Evolutionary conservation across 352 stramenopile genomes (phyloP).

Genomic region (Globisporangium irregulare): DNA sequence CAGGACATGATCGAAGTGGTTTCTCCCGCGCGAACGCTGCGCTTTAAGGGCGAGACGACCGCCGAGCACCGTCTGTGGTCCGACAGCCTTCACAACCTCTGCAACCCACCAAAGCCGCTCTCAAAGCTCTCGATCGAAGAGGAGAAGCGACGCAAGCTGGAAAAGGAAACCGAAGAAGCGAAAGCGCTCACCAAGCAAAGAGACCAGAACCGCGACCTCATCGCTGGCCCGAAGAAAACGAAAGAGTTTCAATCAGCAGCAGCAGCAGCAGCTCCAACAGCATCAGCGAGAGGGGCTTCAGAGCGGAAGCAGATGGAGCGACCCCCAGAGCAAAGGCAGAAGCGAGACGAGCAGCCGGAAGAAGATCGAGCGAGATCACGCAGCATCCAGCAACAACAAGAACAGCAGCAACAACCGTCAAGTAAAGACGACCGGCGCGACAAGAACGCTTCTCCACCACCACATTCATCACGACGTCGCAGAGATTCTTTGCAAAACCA

Average conservation of each 20-base stretch:
- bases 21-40: slow-evolving; percentile 62
- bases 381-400: slow-evolving; percentile 8
- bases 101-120: slow-evolving; percentile 38
- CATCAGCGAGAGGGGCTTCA: slow-evolving; percentile 8
- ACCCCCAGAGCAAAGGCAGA: slow-evolving; percentile 19
- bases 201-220: slow-evolving; percentile 28
- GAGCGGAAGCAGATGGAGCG: slow-evolving; percentile 17
- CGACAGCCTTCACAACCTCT: slow-evolving; percentile 74
- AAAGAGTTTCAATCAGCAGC: slow-evolving; percentile 9
- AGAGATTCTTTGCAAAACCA: slow-evolving; percentile 8
- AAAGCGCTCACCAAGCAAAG: slow-evolving; percentile 12
- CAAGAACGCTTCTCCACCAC: slow-evolving; percentile 7
- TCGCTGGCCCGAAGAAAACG: slow-evolving; percentile 25
- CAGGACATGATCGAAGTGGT: slow-evolving; percentile 86
- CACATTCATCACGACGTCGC: background rate
- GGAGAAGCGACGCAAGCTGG: slow-evolving; percentile 11
- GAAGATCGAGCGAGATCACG: slow-evolving; percentile 12
- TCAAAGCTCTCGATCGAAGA: slow-evolving; percentile 13
- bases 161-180: slow-evolving; percentile 13
- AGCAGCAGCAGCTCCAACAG: slow-evolving; percentile 1
- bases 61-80: slow-evolving; percentile 79
- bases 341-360: slow-evolving; percentile 16
- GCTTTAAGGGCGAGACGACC: slow-evolving; percentile 75
- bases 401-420: background rate
- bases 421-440: background rate